phyloP scores from a whole-genome alignment of 139 green algal species.

The Closterium sp. region DNA sequence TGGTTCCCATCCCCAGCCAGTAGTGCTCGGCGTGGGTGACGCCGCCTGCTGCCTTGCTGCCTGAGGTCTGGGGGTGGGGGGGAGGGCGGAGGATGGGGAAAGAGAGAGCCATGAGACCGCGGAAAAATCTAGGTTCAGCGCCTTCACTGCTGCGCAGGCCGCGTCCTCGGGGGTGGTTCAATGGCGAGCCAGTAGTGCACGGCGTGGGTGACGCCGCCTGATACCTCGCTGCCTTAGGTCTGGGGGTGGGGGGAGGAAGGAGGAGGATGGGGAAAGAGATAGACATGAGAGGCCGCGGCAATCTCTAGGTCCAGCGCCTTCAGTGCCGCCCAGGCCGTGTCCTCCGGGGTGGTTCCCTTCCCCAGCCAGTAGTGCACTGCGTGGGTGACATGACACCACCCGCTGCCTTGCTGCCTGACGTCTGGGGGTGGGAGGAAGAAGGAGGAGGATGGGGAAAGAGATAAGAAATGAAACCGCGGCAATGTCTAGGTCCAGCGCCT shows the following conservation, averaged over 20 bases:
- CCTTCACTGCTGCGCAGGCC: conserved; percentile 16
- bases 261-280: not conserved
- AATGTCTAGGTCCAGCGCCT: no score
- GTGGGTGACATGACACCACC: no score
- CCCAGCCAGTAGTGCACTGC: no score
- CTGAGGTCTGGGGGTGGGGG: not conserved
- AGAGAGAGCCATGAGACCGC: no score
- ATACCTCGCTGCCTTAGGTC: no score
- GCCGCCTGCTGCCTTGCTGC: not conserved
- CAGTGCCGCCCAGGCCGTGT: not conserved
- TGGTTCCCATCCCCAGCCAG: not conserved
- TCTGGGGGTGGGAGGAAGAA: no score
- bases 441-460: not conserved
- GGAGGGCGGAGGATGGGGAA: no score
- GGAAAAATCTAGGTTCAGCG: not conserved
- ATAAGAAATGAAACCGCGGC: not conserved
- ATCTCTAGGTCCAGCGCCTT: conserved; percentile 28
- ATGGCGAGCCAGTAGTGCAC: conserved; percentile 47
- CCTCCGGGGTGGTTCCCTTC: no score
- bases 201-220: conserved; percentile 7
- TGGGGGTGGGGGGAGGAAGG: not conserved
- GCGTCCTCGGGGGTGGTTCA: no score
- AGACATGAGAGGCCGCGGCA: not conserved
- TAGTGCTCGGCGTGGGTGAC: not conserved
- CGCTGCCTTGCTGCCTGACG: no score